Evolutionary conservation across 1,284 basidiomycete genomes (phyloP), one percentile per base, ranked within the genome.

Genomic region (Agroathelia rolfsii): DNA sequence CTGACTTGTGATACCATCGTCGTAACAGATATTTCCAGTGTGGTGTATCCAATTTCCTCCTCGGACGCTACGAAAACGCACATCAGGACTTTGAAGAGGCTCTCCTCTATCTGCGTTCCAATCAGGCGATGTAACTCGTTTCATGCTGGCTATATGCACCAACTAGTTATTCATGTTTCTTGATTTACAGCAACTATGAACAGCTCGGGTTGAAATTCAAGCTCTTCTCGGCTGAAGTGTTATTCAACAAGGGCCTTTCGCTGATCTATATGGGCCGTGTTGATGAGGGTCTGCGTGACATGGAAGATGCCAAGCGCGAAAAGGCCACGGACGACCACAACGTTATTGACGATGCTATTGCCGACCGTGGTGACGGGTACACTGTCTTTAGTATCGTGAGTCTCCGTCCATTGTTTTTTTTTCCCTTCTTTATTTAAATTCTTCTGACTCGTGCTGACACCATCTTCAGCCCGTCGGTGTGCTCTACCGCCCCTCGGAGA

Each of bases 391-490:
- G 58, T 27, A 68, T 73, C 34, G 69, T 71, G n/a, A n/a, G n/a
- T n/a, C n/a, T n/a, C n/a, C n/a, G n/a, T n/a, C n/a, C n/a, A n/a
- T n/a, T n/a, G n/a, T n/a, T n/a, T n/a, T n/a, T n/a, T n/a, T n/a
- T n/a, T n/a, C n/a, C n/a, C n/a, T n/a, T n/a, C n/a, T n/a, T n/a
- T n/a, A n/a, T n/a, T n/a, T n/a, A n/a, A n/a, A n/a, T n/a, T n/a
- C n/a, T n/a, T n/a, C n/a, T n/a, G n/a, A n/a, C n/a, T n/a, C n/a
- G n/a, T n/a, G n/a, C n/a, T n/a, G n/a, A n/a, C n/a, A n/a, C n/a
- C n/a, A n/a, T n/a, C n/a, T n/a, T n/a, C 46, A 87, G 72, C 84
- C 88, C 37, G 78, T 87, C 26, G 89, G 88, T 11, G 68, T 90
- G 3, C 63, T 94, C 8, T 94, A 89, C 55, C 72, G 87, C 20